Evolutionary conservation across 495 filamentous ascomycete species (phyloP).

Genomic region (Penicillium canescens): DNA sequence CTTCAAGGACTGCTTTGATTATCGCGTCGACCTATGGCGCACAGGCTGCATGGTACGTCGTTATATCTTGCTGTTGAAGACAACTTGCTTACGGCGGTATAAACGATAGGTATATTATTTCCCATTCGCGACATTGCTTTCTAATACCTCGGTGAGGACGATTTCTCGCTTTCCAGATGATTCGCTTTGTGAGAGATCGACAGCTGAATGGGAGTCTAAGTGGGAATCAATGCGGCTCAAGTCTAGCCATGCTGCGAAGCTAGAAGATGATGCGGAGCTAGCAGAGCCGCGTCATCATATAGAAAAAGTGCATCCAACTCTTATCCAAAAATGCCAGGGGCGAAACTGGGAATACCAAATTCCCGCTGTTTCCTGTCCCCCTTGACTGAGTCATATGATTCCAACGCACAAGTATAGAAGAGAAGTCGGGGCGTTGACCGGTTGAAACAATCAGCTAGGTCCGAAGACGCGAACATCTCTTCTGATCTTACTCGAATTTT

Average conservation of each 20-base stretch:
- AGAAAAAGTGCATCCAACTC: too few species aligned
- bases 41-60: constrained; percentile 34
- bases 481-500: too few species aligned
- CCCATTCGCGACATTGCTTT: constrained; percentile 20
- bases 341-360: too few species aligned
- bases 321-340: too few species aligned
- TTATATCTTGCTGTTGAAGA: too few species aligned
- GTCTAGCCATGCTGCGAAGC: constrained; percentile 7
- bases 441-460: neutral
- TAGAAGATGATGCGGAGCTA: constrained; percentile 19
- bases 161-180: constrained; percentile 16
- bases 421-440: too few species aligned
- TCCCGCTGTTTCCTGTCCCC: too few species aligned
- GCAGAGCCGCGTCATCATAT: too few species aligned
- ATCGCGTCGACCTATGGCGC: constrained; percentile 44
- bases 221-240: constrained; percentile 15
- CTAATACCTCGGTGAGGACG: constrained; percentile 22
- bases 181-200: constrained; percentile 18
- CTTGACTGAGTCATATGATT: too few species aligned
- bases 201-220: constrained; percentile 19
- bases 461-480: too few species aligned
- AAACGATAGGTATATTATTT: constrained; percentile 22
- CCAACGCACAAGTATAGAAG: too few species aligned
- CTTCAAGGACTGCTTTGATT: constrained; percentile 38
- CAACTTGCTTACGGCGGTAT: too few species aligned